Percentiles rank a stretch among this genome's conserved stretches.
phyloP scores from a whole-genome alignment of 805 yeast genomes.

The Candida jianshihensis region DNA sequence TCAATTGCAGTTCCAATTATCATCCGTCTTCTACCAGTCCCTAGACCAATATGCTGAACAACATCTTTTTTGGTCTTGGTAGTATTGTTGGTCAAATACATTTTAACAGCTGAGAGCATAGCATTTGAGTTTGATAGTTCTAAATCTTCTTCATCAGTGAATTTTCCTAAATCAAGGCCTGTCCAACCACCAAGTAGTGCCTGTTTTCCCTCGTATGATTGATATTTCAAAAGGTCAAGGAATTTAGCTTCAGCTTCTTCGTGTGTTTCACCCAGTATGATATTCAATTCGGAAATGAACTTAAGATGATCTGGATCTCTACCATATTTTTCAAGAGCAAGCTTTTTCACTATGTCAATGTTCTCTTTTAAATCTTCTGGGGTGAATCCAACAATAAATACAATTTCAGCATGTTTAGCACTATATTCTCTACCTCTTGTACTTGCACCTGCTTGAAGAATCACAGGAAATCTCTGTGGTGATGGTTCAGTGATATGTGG shows the following conservation, averaged over 20 bases:
- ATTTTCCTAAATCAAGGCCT: slow-evolving; percentile 30
- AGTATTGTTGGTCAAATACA: slow-evolving; percentile 18
- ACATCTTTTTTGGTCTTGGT: slow-evolving; percentile 17
- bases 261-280: slow-evolving; percentile 29
- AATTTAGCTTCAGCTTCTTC: slow-evolving; percentile 30
- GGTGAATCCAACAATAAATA: slow-evolving; percentile 27
- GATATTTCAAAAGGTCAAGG: slow-evolving; percentile 25
- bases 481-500: slow-evolving; percentile 30
- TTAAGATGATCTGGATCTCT: slow-evolving; percentile 29
- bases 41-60: slow-evolving; percentile 18
- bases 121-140: slow-evolving; percentile 23
- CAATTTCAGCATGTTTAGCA: slow-evolving; percentile 31
- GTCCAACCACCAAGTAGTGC: slow-evolving; percentile 36
- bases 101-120: slow-evolving; percentile 25
- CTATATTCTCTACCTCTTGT: slow-evolving; percentile 29
- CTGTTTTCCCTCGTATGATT: slow-evolving; percentile 31
- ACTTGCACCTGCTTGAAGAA: slow-evolving; percentile 34
- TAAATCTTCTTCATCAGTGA: slow-evolving; percentile 25
- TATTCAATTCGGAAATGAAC: slow-evolving; percentile 26
- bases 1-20: slow-evolving; percentile 28
- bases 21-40: slow-evolving; percentile 23
- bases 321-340: slow-evolving; percentile 25
- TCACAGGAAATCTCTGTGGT: slow-evolving; percentile 32
- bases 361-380: slow-evolving; percentile 23
- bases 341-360: slow-evolving; percentile 23